Base-by-base conservation (phyloP, 2,329 filamentous ascomycete genomes). In the Verticillium nubilum region DNA sequence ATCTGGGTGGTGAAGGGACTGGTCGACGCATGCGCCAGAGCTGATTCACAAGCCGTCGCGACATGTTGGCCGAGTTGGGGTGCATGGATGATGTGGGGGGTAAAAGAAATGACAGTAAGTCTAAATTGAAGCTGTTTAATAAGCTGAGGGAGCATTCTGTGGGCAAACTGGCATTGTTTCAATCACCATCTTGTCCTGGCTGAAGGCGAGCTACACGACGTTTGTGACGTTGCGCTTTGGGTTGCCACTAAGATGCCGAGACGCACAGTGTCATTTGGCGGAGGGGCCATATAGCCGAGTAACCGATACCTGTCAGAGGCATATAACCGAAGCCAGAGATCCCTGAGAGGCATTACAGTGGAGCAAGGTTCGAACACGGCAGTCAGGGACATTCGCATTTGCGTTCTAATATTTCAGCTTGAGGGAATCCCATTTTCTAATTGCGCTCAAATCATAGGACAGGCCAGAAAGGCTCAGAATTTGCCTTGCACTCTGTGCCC, bases 401-500 rank as follows among this genome's bases (percentile, higher is more conserved):
- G n/a, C n/a, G n/a, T n/a, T n/a, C n/a, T n/a, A n/a, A n/a, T n/a
- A n/a, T n/a, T n/a, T n/a, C n/a, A n/a, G n/a, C n/a, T n/a, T n/a
- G n/a, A n/a, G n/a, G n/a, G n/a, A n/a, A n/a, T n/a, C n/a, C n/a
- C n/a, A n/a, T n/a, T n/a, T n/a, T n/a, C n/a, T n/a, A n/a, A n/a
- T n/a, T n/a, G n/a, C n/a, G n/a, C n/a, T n/a, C n/a, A n/a, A n/a
- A n/a, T 50, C 19, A 50, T 1, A 50, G 4, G 9, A 50, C 42
- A 13, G 42, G 42, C 42, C 42, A 50, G 42, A 50, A 50, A 23
- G 42, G 42, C 42, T 50, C 42, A n/a, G 42, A 50, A 10, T 50
- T 50, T 4, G 74, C 71, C 29, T 78, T 73, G 61, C 83, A 86
- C 17, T 76, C 67, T 1, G 77, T 78, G 1, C 75, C 75, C 0